A percentile compares a stretch with the other conserved stretches of the same genome.
These are phyloP conservation scores for Yamadazyma ubonensis DNA, from an alignment of 805 yeast genomes.

Conservation along the genomic window DNA sequence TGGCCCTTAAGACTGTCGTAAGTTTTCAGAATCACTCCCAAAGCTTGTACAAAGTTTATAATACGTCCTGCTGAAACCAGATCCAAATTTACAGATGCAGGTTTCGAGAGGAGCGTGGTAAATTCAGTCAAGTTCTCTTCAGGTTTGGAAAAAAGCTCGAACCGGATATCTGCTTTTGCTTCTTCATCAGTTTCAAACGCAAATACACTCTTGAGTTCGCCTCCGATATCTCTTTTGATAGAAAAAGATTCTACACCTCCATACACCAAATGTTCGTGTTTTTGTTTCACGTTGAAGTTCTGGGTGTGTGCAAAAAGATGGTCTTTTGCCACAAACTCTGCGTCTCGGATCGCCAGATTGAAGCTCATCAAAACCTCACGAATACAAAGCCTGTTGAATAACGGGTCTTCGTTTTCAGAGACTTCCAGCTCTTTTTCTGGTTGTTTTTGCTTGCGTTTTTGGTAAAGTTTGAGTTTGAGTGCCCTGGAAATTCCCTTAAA, in stretches of 20 bases:
- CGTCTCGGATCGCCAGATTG: slow-evolving; percentile 43
- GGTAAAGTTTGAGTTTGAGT: slow-evolving; percentile 32
- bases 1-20: no score
- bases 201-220: slow-evolving; percentile 25
- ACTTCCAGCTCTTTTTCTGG: neutral
- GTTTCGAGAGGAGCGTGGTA: slow-evolving; percentile 15
- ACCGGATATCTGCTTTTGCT: slow-evolving; percentile 49
- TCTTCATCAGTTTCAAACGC: slow-evolving; percentile 17
- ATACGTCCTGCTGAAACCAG: slow-evolving; percentile 3
- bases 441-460: slow-evolving; percentile 21
- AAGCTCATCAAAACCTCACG: slow-evolving; percentile 40
- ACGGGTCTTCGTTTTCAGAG: slow-evolving; percentile 13
- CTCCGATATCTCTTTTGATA: slow-evolving; percentile 21
- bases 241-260: slow-evolving; percentile 48
- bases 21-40: neutral
- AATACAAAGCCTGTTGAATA: slow-evolving; percentile 42
- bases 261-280: slow-evolving; percentile 38
- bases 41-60: slow-evolving; percentile 1
- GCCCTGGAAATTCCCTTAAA: slow-evolving; percentile 38
- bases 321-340: slow-evolving; percentile 38
- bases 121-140: slow-evolving; percentile 15
- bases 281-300: slow-evolving; percentile 43
- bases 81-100: slow-evolving; percentile 11
- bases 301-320: slow-evolving; percentile 24
- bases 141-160: slow-evolving; percentile 41